These are phyloP conservation scores for Fusarium sp. DNA, from an alignment of 2,329 filamentous ascomycete genomes.

Conservation along the genomic window DNA sequence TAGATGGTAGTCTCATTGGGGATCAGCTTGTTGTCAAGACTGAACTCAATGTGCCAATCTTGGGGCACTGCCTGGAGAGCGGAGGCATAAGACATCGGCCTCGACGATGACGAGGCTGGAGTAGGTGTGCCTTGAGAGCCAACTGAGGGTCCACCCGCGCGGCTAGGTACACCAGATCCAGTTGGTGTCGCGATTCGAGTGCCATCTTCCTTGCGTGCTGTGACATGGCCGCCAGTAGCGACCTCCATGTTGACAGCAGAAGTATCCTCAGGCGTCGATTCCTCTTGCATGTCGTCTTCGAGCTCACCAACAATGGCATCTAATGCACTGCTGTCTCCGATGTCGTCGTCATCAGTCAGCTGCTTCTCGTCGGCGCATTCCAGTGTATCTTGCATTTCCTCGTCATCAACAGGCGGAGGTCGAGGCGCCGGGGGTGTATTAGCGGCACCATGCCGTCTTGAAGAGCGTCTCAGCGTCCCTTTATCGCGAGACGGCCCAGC, in stretches of 20 bases:
- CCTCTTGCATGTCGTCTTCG: conserved; percentile 82
- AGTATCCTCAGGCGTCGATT: conserved; percentile 69
- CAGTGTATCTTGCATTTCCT: conserved; percentile 73
- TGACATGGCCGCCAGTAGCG: conserved; percentile 84
- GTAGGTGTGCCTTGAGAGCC: conserved; percentile 56
- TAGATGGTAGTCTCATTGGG: conserved; percentile 95
- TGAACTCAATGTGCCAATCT: conserved; percentile 98
- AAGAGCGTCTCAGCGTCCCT: conserved; percentile 66
- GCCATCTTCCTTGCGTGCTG: conserved; percentile 90
- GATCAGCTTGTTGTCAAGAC: conserved; percentile 82
- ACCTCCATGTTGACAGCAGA: conserved; percentile 93
- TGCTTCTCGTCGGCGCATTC: conserved; percentile 95
- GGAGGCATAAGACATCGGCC: conserved; percentile 82
- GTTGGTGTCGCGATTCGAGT: conserved; percentile 85
- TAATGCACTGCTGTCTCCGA: conserved; percentile 72
- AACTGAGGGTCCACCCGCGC: conserved; percentile 52
- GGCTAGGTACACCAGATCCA: conserved; percentile 56
- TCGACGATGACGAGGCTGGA: conserved; percentile 64
- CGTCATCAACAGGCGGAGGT: conserved; percentile 64
- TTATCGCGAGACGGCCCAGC: conserved; percentile 66
- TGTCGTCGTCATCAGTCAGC: conserved; percentile 74
- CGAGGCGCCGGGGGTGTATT: conserved; percentile 60
- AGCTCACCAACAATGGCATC: conserved; percentile 91
- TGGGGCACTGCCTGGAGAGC: conserved; percentile 82
- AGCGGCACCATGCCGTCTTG: conserved; percentile 64